These are phyloP conservation scores for Irpex lacteus DNA, from an alignment of 1,284 basidiomycete species.

Conservation along the genomic window DNA sequence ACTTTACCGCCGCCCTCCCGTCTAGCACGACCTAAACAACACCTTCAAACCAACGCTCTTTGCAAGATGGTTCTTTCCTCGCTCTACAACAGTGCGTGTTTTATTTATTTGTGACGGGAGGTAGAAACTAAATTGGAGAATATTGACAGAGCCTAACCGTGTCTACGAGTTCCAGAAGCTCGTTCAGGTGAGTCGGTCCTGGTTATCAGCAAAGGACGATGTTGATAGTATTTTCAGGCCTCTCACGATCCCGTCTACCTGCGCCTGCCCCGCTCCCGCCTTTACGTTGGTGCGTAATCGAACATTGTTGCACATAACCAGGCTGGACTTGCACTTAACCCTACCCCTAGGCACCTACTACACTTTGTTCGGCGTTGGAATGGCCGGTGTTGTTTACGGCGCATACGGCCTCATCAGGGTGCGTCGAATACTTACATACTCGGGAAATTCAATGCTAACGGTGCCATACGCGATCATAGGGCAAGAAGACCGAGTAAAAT, in stretches of 20 bases:
- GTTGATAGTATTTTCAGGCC: slow-evolving; percentile 23
- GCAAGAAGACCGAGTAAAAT: slow-evolving; percentile 27
- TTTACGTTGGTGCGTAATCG: slow-evolving; percentile 43
- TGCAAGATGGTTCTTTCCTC: slow-evolving; percentile 48
- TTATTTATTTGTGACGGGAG: background rate
- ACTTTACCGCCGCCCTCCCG: slow-evolving; percentile 9
- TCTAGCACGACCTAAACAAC: slow-evolving; percentile 7
- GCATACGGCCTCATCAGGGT: slow-evolving; percentile 52
- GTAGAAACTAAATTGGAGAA: slow-evolving; percentile 1
- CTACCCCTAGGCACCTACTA: slow-evolving; percentile 48
- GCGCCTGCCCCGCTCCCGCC: slow-evolving; percentile 42
- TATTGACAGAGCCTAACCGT: slow-evolving; percentile 54
- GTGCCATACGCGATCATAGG: slow-evolving; percentile 15
- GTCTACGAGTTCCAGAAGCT: slow-evolving; percentile 61
- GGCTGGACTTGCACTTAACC: slow-evolving; percentile 2
- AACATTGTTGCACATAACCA: background rate
- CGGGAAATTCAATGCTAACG: background rate
- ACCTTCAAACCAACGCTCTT: slow-evolving; percentile 14
- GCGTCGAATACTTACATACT: slow-evolving; percentile 22
- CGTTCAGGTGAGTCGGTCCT: slow-evolving; percentile 51
- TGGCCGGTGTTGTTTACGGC: slow-evolving; percentile 49
- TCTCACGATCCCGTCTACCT: slow-evolving; percentile 43
- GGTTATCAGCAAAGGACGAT: background rate
- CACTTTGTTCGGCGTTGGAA: slow-evolving; percentile 50
- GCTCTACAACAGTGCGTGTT: slow-evolving; percentile 45